These are phyloP conservation scores for Rhododendron ovatum DNA, from an alignment of 148 eudicot species.

Conservation along the genomic window DNA sequence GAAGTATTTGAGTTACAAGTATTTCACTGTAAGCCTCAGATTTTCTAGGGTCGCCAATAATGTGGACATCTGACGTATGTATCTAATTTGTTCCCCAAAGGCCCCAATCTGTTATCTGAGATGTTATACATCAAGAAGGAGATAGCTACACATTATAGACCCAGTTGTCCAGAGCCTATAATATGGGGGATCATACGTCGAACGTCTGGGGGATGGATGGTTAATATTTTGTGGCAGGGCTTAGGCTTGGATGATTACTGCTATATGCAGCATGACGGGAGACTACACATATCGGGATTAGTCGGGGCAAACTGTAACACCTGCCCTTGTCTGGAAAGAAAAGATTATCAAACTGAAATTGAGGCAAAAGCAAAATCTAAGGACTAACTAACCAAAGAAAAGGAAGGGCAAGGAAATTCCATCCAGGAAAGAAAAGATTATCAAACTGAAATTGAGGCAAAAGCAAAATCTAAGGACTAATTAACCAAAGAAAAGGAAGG, in stretches of 20 bases:
- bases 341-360: not conserved
- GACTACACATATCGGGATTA: not conserved
- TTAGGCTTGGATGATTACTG: not conserved
- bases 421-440: not conserved
- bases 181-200: not conserved
- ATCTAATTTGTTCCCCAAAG: not conserved
- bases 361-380: not conserved
- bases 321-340: not conserved
- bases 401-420: not conserved
- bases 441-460: not conserved
- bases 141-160: not conserved
- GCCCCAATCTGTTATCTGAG: not conserved
- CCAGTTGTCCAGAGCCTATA: not conserved
- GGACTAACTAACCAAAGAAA: not conserved
- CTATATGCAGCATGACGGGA: not conserved
- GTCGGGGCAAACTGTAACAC: not conserved
- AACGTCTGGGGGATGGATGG: not conserved
- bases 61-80: not conserved
- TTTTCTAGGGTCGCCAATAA: not conserved
- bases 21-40: not conserved
- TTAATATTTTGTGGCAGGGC: not conserved
- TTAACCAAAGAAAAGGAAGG: not conserved
- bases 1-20: not conserved
- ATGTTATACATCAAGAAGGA: not conserved
- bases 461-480: not conserved